Percentiles rank a stretch among this genome's conserved stretches.
Evolutionary conservation across 2,329 filamentous ascomycete species (phyloP).

Genomic region (Epichloe gansuensis): DNA sequence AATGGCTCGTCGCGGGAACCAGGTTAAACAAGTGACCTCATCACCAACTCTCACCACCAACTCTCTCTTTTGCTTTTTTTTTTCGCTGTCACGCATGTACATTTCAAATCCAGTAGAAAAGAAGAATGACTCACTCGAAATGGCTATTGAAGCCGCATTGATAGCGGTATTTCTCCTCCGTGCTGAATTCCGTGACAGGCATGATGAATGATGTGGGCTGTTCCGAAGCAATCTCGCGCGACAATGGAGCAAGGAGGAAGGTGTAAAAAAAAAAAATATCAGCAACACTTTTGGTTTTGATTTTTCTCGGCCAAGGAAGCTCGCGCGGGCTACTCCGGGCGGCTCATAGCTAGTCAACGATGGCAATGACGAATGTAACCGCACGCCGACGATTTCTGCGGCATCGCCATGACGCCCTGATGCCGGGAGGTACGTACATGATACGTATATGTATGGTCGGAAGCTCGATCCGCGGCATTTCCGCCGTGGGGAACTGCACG

Average conservation of each 20-base stretch:
- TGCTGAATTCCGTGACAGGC: constrained; percentile 36
- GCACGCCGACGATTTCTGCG: background rate
- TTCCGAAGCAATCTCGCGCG: background rate
- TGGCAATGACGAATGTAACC: background rate
- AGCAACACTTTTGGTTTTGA: background rate
- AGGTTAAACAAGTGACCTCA: too few relatives aligned
- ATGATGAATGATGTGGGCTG: constrained; percentile 20
- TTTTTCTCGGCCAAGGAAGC: background rate
- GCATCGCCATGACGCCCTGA: background rate
- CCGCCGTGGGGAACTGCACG: constrained; percentile 5
- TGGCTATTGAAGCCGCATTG: constrained; percentile 67
- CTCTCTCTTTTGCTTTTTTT: too few relatives aligned
- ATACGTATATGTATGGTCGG: background rate
- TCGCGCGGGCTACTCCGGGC: background rate
- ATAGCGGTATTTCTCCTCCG: constrained; percentile 54
- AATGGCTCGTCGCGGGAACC: too few relatives aligned
- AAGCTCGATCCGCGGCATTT: background rate
- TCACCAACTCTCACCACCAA: too few relatives aligned
- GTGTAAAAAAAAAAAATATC: too few relatives aligned
- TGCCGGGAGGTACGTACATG: background rate
- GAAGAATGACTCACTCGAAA: constrained; percentile 49
- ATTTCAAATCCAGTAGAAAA: background rate
- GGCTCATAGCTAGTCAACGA: background rate
- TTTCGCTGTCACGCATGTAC: too few relatives aligned
- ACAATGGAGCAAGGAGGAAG: background rate